Base-by-base conservation (phyloP, 2,329 filamentous ascomycete genomes). In the Aspergillus unguis region DNA sequence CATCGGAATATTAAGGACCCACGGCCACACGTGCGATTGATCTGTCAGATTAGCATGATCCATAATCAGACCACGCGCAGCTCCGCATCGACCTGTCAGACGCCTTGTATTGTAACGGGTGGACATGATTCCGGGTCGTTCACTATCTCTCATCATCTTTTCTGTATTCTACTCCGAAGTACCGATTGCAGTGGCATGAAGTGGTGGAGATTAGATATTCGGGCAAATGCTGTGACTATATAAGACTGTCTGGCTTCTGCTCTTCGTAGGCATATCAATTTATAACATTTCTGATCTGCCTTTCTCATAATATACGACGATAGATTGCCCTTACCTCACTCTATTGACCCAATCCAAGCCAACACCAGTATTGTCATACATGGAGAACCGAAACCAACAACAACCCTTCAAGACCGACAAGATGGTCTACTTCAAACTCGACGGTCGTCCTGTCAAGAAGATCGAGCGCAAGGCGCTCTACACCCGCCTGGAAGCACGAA, bases 401-500 rank as follows among this genome's bases (percentile, higher is more conserved):
- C 17, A 17, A 17, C 17, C 17, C 17, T 17, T 8, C 23, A 44
- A 44, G 6, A 27, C 37, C 4, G 28, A 47, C 26, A 28, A 8
- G 31, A 53, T 35, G 31, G 58, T 58, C 54, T 56, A 62, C 29
- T 48, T 46, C 41, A 41, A 51, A 25, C 37, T 60, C 28, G 61
- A 59, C 46, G 57, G 56, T 41, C 65, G 65, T 25, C 58, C 60
- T 6, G 60, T 63, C n/a, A 68, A 84, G 66, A 86, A 89, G 63
- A 78, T 90, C 59, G 82, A 86, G 68, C 83, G 87, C 41, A 83
- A 85, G 68, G 82, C 86, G 38, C 76, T 91, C 5, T 90, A 90
- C 70, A 88, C 84, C 26, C 83, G 81, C 60, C 77, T 90, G 11
- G 85, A 88, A 57, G 79, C 82, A 0, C 79, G 87, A 46, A 82